Evolutionary conservation across 1,284 basidiomycete species (phyloP).

Genomic region (Rhodofomes roseus): DNA sequence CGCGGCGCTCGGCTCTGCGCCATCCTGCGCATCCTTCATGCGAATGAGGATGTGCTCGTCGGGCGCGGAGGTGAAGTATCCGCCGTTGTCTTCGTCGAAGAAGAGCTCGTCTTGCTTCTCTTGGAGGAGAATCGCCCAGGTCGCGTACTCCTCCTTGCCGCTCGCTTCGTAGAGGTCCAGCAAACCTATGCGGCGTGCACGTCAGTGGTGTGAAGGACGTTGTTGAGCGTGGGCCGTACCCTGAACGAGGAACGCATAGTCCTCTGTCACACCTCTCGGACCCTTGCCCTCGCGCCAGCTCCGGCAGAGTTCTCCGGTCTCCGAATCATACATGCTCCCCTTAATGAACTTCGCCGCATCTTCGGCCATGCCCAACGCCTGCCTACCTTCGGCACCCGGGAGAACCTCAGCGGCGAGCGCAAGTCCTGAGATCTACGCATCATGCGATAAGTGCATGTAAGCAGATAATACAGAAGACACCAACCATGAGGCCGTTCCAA

Average conservation of each 20-base stretch:
- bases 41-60: slow-evolving; percentile 38
- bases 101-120: slow-evolving; percentile 39
- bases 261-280: slow-evolving; percentile 24
- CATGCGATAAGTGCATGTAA: too few species aligned
- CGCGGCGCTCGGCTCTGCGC: slow-evolving; percentile 40
- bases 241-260: slow-evolving; percentile 30
- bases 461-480: too few species aligned
- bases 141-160: slow-evolving; percentile 30
- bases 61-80: slow-evolving; percentile 38
- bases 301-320: slow-evolving; percentile 18
- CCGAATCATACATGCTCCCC: slow-evolving; percentile 17
- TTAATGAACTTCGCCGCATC: slow-evolving; percentile 19
- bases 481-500: slow-evolving; percentile 45
- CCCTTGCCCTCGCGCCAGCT: slow-evolving; percentile 26
- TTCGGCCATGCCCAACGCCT: slow-evolving; percentile 19
- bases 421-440: slow-evolving; percentile 25
- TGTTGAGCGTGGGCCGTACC: slow-evolving; percentile 11
- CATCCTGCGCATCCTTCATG: slow-evolving; percentile 41
- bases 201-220: background rate
- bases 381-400: slow-evolving; percentile 2
- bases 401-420: slow-evolving; percentile 21
- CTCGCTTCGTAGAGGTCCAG: slow-evolving; percentile 38
- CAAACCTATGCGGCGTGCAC: slow-evolving; percentile 12
- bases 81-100: slow-evolving; percentile 36
- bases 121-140: slow-evolving; percentile 36